A percentile compares a stretch with the other conserved stretches of the same genome.
Conservation (phyloP, 2,329 filamentous ascomycete species). For the Septoria linicola region DNA sequence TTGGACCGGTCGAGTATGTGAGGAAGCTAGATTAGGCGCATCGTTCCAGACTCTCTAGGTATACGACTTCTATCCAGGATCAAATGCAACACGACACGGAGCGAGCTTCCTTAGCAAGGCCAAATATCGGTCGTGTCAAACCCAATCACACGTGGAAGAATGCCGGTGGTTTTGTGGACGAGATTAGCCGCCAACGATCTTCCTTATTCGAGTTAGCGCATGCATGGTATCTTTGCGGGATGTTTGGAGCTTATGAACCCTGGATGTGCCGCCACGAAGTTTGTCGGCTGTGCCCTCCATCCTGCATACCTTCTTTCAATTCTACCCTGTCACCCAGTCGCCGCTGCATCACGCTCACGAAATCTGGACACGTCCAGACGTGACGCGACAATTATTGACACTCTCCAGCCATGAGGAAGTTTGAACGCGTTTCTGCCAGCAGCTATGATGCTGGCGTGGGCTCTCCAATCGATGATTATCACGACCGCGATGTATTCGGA, state of each 20-base stretch:
- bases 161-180: neutral
- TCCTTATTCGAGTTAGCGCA: neutral
- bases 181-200: neutral
- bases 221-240: neutral
- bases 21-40: conserved; percentile 18
- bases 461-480: conserved; percentile 11
- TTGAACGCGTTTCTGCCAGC: neutral
- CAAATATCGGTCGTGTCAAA: neutral
- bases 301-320: neutral
- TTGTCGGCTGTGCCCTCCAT: neutral
- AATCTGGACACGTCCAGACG: neutral
- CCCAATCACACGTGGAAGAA: neutral
- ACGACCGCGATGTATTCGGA: conserved; percentile 16
- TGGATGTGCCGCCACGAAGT: neutral
- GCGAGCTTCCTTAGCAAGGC: neutral
- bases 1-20: conserved; percentile 26
- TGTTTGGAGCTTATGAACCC: neutral
- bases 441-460: conserved; percentile 9
- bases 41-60: neutral
- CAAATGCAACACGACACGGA: neutral
- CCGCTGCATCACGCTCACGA: neutral
- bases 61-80: neutral
- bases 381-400: neutral
- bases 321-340: no score
- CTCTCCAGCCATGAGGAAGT: neutral